Base-by-base conservation (phyloP, 2,329 filamentous ascomycete species). In the Colletotrichum sublineola region DNA sequence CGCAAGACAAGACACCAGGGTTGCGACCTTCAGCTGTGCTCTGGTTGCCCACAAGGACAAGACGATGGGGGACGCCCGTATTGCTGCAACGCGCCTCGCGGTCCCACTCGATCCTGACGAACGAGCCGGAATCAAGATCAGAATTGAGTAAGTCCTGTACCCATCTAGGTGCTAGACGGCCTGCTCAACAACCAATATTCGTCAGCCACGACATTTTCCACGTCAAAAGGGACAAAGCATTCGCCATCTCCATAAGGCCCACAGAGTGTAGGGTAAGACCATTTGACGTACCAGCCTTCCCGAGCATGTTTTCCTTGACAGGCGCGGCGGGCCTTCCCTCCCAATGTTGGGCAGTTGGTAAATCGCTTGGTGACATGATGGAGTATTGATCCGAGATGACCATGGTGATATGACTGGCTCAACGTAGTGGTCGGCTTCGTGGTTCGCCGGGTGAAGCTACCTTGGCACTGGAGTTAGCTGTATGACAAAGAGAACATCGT, bases 91-190 rank as follows among this genome's bases (percentile, higher is more conserved):
- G 80, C 78, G 78, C 80, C 76, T n/a, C 80, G 75, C 65, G 83
- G 81, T 65, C 83, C 75, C 70, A 72, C 38, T 63, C 52, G 14
- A 72, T 69, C 20, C 61, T 83, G 77, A 75, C 81, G 82, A 31
- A 76, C 75, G 40, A 66, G 20, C 44, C 73, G 40, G 46, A 79
- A 78, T 63, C 83, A 80, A 72, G 36, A 61, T 79, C 77, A 57
- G 84, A 84, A 68, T 83, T 78, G 42, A 80, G 74, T 11, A 84
- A 75, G 64, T 84, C 82, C 74, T 83, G 79, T 48, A 84, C 78
- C 83, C 83, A 84, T 75, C 83, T 80, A 56, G 81, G 81, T 7
- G 83, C 82, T 62, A 84, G 80, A 31, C 75, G 74, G 33, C 75
- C 75, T 76, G 71, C 65, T 40, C 33, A 15, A 20, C n/a, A 36